phyloP scores from a whole-genome alignment of 2,329 filamentous ascomycete species.

The Trichocomaceae sp. region DNA sequence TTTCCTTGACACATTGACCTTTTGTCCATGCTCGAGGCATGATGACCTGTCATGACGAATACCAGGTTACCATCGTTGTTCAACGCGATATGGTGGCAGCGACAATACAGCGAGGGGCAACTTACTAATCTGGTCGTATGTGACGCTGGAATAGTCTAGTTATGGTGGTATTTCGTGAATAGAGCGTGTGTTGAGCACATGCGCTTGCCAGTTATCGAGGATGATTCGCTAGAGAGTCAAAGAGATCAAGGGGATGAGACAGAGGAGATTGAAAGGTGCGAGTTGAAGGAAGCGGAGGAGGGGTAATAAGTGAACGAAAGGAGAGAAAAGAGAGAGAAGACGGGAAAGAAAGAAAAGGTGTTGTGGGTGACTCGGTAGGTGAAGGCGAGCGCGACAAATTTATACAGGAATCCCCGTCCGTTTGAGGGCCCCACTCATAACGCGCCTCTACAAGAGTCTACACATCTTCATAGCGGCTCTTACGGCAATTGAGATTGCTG shows the following conservation, averaged over 20 bases:
- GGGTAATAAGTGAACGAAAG: not conserved
- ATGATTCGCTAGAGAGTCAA: not conserved
- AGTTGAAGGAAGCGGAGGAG: not conserved
- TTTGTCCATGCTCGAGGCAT: not conserved
- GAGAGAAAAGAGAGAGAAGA: not conserved
- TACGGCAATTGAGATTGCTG: not conserved
- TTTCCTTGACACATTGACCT: not conserved
- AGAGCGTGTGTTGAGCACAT: not conserved
- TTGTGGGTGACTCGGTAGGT: not conserved
- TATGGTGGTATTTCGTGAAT: not conserved
- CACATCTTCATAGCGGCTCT: not conserved
- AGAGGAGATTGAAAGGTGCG: not conserved
- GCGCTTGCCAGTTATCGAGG: not conserved
- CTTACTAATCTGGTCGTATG: not conserved
- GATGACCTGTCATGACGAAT: not conserved
- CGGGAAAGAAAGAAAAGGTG: not conserved
- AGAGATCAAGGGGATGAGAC: not conserved
- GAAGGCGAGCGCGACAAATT: not conserved
- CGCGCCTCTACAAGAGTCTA: no score
- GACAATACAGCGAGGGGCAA: not conserved
- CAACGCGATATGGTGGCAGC: not conserved
- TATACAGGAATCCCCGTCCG: not conserved
- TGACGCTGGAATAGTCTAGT: not conserved
- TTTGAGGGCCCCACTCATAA: not conserved
- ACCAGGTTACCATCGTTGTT: not conserved